Evolutionary conservation across 169 alveolate genomes (phyloP).

Genomic region (Cryptosporidium felis): DNA sequence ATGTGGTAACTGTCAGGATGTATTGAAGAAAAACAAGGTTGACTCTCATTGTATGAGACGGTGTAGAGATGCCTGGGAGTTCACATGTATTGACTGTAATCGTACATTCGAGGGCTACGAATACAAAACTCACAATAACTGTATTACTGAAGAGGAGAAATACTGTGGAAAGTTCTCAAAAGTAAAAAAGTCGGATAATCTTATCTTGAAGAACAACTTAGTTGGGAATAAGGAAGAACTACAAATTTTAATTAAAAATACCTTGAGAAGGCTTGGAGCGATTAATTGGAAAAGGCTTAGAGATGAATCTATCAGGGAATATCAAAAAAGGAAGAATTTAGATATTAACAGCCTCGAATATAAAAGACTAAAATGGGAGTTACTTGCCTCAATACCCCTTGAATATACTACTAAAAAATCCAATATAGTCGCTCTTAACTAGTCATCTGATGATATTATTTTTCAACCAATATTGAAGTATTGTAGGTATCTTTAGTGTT

Average conservation of each 20-base stretch:
- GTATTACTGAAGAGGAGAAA: constrained; percentile 80
- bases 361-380: constrained; percentile 47
- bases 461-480: constrained; percentile 51
- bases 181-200: constrained; percentile 13
- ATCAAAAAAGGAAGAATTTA: not conserved
- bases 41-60: constrained; percentile 76
- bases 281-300: constrained; percentile 41
- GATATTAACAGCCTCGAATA: not conserved
- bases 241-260: not conserved
- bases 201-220: not conserved
- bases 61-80: constrained; percentile 80
- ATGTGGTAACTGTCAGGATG: constrained; percentile 80
- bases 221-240: not conserved
- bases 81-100: constrained; percentile 82
- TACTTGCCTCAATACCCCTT: constrained; percentile 49
- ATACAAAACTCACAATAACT: constrained; percentile 75
- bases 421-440: not conserved
- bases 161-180: constrained; percentile 75
- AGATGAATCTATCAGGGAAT: constrained; percentile 11
- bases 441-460: constrained; percentile 23
- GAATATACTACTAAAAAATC: constrained; percentile 24
- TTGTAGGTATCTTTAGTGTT: constrained; percentile 38
- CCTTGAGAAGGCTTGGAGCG: not conserved
- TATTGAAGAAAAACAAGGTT: constrained; percentile 78
- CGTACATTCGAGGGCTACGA: constrained; percentile 77